Base-by-base conservation (phyloP, 768 basidiomycete species). In the Amanita brunnescens region DNA sequence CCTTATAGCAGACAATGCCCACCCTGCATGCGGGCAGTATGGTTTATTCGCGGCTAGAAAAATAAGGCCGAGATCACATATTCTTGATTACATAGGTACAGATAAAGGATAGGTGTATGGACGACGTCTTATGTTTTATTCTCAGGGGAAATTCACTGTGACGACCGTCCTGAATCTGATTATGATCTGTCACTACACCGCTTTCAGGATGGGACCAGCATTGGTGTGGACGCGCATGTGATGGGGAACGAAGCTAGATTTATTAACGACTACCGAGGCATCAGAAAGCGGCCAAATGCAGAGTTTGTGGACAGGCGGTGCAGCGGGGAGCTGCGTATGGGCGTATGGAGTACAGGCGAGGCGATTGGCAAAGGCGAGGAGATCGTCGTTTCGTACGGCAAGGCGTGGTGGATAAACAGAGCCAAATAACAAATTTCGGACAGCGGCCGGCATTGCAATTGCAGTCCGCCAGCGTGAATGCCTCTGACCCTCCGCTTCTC, bases 161-260 rank as follows among this genome's bases (percentile, higher is more conserved):
- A 92, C 55, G 79, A 80, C 37, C 78, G 87, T 47, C 73, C 72
- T 21, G 67, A 75, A 29, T 87, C 87, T n/a, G 84, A 94, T 65
- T 95, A 95, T 62, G 93, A 95, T 65, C 70, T 95, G 21, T 91
- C 84, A 12, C 74, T 95, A n/a, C 72, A 77, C 62, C 83, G 81
- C 32, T 67, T 75, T 45, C 66, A 70, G 51, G 70, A 74, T 47
- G 80, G 79, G 6, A 61, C 77, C 35, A 83, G 72, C 59, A 77
- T 93, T 16, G 92, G 91, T 1, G 96, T 62, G n/a, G n/a, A n/a
- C n/a, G 91, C 91, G 16, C 71, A 71, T 24, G 57, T 39, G 2
- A 78, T 78, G 71, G 93, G 93, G 24, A 96, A 94, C 66, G 89
- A 92, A 64, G 85, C 85, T 1, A 73, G 93, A 59, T 93, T 95